Evolutionary conservation across 106 monocot species (phyloP).

Genomic region (Triglochin maritima): DNA sequence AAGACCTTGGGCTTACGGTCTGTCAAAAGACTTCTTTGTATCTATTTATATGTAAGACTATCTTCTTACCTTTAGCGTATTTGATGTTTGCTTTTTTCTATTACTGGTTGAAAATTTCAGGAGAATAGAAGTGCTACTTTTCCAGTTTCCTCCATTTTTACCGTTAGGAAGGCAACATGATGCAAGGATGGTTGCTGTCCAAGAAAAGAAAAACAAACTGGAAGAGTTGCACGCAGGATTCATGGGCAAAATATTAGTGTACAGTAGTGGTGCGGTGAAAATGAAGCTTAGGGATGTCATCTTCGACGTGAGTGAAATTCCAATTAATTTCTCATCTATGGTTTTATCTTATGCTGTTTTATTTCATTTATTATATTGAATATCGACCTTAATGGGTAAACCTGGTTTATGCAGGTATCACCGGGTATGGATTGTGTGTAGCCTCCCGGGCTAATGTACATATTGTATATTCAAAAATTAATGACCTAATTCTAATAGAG

Average conservation of each 20-base stretch:
- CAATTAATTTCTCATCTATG: background rate
- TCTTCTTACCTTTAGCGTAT: background rate
- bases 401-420: constrained; percentile 31
- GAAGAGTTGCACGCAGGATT: too few species aligned
- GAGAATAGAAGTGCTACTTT: constrained; percentile 34
- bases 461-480: too few species aligned
- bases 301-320: constrained; percentile 36
- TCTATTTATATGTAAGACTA: background rate
- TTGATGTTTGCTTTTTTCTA: background rate
- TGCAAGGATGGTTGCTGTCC: constrained; percentile 39
- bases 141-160: constrained; percentile 52
- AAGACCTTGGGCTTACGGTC: constrained; percentile 54
- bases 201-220: constrained; percentile 45
- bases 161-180: constrained; percentile 29
- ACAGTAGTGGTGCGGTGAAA: constrained; percentile 76
- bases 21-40: background rate
- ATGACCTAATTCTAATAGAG: too few species aligned
- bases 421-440: constrained; percentile 27
- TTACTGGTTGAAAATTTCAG: constrained; percentile 17
- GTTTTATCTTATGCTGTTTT: background rate
- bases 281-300: constrained; percentile 74
- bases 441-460: too few species aligned
- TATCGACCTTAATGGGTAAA: background rate
- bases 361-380: background rate
- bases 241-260: constrained; percentile 15